Conservation (phyloP, 805 yeast genomes). For the Nakazawaea peltata region DNA sequence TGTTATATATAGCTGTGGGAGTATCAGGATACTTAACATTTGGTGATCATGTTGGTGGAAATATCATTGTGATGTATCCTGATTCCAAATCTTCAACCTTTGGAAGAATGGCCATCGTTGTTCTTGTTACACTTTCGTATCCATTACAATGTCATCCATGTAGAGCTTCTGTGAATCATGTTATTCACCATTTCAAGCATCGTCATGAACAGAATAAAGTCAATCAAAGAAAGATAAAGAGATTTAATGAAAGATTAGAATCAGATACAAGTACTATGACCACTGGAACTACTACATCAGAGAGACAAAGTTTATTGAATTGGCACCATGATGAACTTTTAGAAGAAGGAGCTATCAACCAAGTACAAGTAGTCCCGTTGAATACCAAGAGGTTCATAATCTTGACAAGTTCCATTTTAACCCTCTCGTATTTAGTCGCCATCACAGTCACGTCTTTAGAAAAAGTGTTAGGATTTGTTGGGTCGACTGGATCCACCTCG, state of each 20-base stretch:
- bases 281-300: slow-evolving; percentile 5
- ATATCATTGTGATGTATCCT: slow-evolving; percentile 73
- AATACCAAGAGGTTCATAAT: slow-evolving; percentile 21
- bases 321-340: slow-evolving; percentile 13
- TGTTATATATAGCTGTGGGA: slow-evolving; percentile 66
- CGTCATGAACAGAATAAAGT: slow-evolving; percentile 13
- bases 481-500: slow-evolving; percentile 89
- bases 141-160: slow-evolving; percentile 92
- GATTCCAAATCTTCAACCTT: slow-evolving; percentile 56
- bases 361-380: slow-evolving; percentile 15
- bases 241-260: slow-evolving; percentile 7
- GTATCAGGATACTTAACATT: slow-evolving; percentile 78
- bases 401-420: slow-evolving; percentile 37
- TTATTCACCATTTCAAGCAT: slow-evolving; percentile 41
- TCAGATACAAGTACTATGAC: slow-evolving; percentile 9
- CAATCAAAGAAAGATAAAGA: slow-evolving; percentile 12
- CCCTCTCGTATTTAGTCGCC: slow-evolving; percentile 56
- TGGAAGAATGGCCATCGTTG: slow-evolving; percentile 74
- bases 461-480: slow-evolving; percentile 77
- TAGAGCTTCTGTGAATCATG: slow-evolving; percentile 71
- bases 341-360: slow-evolving; percentile 11
- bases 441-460: slow-evolving; percentile 66
- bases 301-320: slow-evolving; percentile 13
- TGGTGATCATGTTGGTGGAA: slow-evolving; percentile 74
- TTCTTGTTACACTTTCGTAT: slow-evolving; percentile 74